Evolutionary conservation across 139 green algal genomes (phyloP), one percentile per base, ranked within the genome.

Genomic region (Chlorella sp.): DNA sequence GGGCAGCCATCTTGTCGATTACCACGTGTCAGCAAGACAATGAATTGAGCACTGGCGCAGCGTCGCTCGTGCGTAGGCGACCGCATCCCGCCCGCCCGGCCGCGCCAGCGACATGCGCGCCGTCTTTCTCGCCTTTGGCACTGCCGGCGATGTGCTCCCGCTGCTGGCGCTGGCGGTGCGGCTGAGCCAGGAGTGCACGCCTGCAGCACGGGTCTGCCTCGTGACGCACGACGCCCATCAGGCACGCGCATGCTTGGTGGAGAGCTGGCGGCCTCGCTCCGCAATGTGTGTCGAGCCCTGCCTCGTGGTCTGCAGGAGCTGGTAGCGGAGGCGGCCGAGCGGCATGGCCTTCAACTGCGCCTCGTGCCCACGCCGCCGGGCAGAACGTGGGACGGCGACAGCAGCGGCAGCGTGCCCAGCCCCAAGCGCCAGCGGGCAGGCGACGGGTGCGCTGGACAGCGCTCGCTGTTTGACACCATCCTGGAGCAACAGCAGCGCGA

Each of bases 61-160:
- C n/a, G n/a, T n/a, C n/a, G n/a, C n/a, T n/a, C n/a, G n/a, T n/a
- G n/a, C n/a, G n/a, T n/a, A n/a, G n/a, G n/a, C n/a, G n/a, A n/a
- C n/a, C n/a, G n/a, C n/a, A n/a, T n/a, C n/a, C n/a, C n/a, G n/a
- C n/a, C n/a, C n/a, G n/a, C n/a, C n/a, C n/a, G n/a, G n/a, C n/a
- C n/a, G n/a, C n/a, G n/a, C n/a, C n/a, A n/a, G n/a, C n/a, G n/a
- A n/a, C n/a, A n/a, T 31, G 29, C 41, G 58, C 58, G 36, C 61
- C 15, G 67, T 48, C 19, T 3, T 61, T 7, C 56, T 77, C 3
- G 72, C 72, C 5, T 60, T 51, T 15, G 72, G 72, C 19, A 78
- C 72, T 25, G 45, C 46, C 1, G 72, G 72, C 33, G 72, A 78
- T 48, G 72, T 78, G 42, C 45, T 58, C 46, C 72, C 72, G 31